Conservation (phyloP, 2,329 filamentous ascomycete species). For the Trichoderma asperellum region DNA sequence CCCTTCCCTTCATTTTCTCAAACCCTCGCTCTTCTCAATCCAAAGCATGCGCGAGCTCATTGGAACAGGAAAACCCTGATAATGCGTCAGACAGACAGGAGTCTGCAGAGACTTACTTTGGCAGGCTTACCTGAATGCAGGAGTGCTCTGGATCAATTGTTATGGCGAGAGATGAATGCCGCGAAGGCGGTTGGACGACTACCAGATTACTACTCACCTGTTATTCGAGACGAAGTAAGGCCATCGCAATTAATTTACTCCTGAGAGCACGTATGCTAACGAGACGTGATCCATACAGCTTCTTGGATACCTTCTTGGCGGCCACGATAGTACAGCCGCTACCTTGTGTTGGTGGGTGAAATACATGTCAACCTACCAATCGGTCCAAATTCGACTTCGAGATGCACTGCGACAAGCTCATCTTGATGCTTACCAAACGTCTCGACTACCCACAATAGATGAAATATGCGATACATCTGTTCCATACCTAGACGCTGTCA, state of each 20-base stretch:
- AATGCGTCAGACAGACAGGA: conserved; percentile 32
- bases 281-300: conserved; percentile 26
- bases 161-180: conserved; percentile 40
- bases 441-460: conserved; percentile 37
- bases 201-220: conserved; percentile 40
- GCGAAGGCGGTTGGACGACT: conserved; percentile 39
- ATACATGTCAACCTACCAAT: conserved; percentile 34
- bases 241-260: neutral
- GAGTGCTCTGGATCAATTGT: conserved; percentile 41
- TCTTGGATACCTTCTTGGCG: conserved; percentile 39
- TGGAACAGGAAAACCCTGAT: conserved; percentile 35
- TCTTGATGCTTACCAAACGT: conserved; percentile 31
- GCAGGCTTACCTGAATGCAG: conserved; percentile 28
- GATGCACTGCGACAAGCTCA: conserved; percentile 34
- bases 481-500: conserved; percentile 45
- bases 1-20: conserved; percentile 34
- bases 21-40: conserved; percentile 34
- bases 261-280: neutral
- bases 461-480: conserved; percentile 39
- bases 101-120: conserved; percentile 31
- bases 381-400: conserved; percentile 36
- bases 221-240: conserved; percentile 43
- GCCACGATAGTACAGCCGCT: conserved; percentile 39
- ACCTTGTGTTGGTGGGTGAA: conserved; percentile 40
- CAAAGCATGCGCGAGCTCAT: conserved; percentile 35